Conservation (phyloP, 208 protist species). For the Crithidia expoeki region DNA sequence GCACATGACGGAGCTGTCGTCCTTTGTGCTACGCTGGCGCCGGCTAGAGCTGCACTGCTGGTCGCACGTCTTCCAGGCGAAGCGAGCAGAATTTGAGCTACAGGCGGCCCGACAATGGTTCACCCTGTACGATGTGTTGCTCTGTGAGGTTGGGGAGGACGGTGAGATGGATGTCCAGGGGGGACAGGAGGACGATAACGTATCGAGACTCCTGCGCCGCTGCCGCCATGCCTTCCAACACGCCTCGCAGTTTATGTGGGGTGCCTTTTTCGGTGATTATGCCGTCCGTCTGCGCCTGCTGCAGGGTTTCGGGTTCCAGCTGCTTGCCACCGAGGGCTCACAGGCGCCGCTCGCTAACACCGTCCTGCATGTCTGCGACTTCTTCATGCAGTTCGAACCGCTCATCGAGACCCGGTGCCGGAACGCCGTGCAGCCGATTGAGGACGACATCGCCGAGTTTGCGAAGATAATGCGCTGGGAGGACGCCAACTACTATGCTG, state of each 20-base stretch:
- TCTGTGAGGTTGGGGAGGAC: constrained; percentile 11
- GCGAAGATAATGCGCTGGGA: constrained; percentile 92
- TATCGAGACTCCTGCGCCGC: constrained; percentile 21
- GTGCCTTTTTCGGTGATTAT: constrained; percentile 79
- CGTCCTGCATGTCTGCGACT: constrained; percentile 79
- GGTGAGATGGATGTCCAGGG: not conserved
- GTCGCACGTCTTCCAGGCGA: constrained; percentile 87
- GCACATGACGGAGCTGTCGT: constrained; percentile 89
- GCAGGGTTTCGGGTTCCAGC: constrained; percentile 69
- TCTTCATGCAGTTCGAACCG: constrained; percentile 81
- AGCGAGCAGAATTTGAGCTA: constrained; percentile 76
- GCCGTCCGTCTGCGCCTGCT: constrained; percentile 65
- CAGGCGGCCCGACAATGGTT: constrained; percentile 78
- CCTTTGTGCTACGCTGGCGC: constrained; percentile 97
- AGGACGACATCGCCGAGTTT: constrained; percentile 90
- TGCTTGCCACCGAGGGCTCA: constrained; percentile 42
- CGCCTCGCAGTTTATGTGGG: constrained; percentile 84
- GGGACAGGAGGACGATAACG: constrained; percentile 26
- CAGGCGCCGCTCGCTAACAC: constrained; percentile 71
- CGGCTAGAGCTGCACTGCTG: constrained; percentile 97
- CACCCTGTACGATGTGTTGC: constrained; percentile 74
- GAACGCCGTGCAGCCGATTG: constrained; percentile 63
- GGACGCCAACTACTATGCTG: constrained; percentile 95
- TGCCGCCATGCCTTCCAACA: constrained; percentile 58
- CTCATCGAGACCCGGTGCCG: constrained; percentile 49